Base-by-base conservation (phyloP, 2,329 filamentous ascomycete species). In the Dothidotthia symphoricarpi region DNA sequence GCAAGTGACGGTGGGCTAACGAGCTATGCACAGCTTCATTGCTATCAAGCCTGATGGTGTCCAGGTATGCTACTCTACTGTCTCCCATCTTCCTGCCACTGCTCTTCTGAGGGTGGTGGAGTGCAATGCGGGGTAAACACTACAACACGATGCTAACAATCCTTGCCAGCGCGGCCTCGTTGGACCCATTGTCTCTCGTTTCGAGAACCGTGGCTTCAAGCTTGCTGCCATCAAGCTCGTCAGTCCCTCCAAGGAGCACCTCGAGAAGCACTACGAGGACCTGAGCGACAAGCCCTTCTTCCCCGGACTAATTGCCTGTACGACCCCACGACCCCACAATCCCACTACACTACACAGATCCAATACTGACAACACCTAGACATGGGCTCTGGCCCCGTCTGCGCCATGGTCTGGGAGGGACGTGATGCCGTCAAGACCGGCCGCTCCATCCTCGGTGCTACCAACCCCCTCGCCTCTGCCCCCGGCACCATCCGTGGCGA, bases 11-110 rank as follows among this genome's bases (percentile, higher is more conserved):
- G 52, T 55, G 49, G 25, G 34, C 38, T 47, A 49, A 60, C 64
- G 41, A 63, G 51, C 43, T 45, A 39, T 59, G 47, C 41, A 59
- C 67, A 97, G 91, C 79, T 97, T 97, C 87, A 97, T 97, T 82
- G 93, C 93, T 71, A 88, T 98, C 83, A 98, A 98, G 89, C 93
- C 91, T 64, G 93, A 97, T 77, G 93, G 93, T 74, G 93, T 97
- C 77, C 93, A 96, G 85, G 89, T 95, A 84, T 60, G 75, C 37
- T 15, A 22, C 12, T 14, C 15, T 11, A 19, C n/a, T 15, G 7
- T 3, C 19, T 25, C 12, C 25, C 8, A 26, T 9, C 24, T 19
- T 22, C 19, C 19, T 22, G 9, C 19, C 19, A 22, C n/a, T n/a
- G n/a, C n/a, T n/a, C n/a, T n/a, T n/a, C n/a, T n/a, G n/a, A n/a